phyloP scores from a whole-genome alignment of 306 rosid species.

The Ammopiptanthus mongolicus region DNA sequence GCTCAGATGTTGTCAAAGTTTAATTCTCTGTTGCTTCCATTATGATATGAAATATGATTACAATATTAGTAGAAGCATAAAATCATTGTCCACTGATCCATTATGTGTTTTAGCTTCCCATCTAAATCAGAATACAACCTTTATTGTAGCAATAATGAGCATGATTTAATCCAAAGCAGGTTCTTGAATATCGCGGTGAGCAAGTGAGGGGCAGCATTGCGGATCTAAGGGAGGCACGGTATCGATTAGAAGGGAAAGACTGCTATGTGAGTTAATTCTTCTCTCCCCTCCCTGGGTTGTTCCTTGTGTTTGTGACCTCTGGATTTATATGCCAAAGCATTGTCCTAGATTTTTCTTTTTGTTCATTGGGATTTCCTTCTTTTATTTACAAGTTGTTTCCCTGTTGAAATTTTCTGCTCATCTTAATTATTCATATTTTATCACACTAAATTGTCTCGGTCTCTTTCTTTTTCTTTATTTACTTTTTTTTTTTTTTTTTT shows the following conservation, averaged over 20 bases:
- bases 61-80: neutral
- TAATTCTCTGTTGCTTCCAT: neutral
- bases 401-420: neutral
- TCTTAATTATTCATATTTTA: neutral
- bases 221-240: constrained; percentile 77
- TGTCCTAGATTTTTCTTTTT: neutral
- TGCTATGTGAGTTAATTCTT: constrained; percentile 64
- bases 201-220: constrained; percentile 76
- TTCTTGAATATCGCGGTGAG: constrained; percentile 93
- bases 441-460: neutral
- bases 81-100: neutral
- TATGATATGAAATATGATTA: neutral
- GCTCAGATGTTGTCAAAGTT: neutral
- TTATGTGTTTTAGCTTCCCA: constrained; percentile 4
- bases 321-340: neutral
- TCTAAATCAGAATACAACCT: constrained; percentile 11
- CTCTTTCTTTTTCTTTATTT: neutral
- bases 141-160: constrained; percentile 9
- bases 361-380: neutral
- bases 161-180: constrained; percentile 39
- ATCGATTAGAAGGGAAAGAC: constrained; percentile 78
- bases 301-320: neutral
- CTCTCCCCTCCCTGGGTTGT: neutral
- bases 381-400: neutral
- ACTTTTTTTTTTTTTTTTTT: too few species aligned